Conservation (phyloP, 495 filamentous ascomycete species). For the Tuber borchii region DNA sequence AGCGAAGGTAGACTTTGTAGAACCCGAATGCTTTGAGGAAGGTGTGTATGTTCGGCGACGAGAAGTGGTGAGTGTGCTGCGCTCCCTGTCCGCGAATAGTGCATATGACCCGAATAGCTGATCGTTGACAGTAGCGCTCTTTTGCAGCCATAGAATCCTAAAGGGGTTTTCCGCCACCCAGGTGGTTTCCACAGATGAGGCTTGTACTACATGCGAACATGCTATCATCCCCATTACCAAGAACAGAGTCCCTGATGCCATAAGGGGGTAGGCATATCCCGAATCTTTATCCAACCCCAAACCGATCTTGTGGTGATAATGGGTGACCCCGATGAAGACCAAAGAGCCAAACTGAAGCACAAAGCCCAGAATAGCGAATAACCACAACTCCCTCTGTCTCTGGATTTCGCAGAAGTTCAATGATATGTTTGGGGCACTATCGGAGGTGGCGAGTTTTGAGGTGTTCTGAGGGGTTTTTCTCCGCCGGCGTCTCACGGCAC, state of each 20-base stretch:
- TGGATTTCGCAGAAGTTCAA: conserved; percentile 24
- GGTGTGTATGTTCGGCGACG: conserved; percentile 4
- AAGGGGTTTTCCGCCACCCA: conserved; percentile 17
- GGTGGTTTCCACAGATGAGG: conserved; percentile 33
- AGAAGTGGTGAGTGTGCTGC: conserved; percentile 20
- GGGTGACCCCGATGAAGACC: conserved; percentile 32
- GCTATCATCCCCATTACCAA: conserved; percentile 38
- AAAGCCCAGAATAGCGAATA: conserved; percentile 32
- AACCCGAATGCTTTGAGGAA: background rate
- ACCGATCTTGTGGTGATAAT: conserved; percentile 14
- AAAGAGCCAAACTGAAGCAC: conserved; percentile 34
- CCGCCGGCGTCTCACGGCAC: background rate
- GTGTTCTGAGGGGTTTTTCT: background rate
- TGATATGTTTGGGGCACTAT: conserved; percentile 37
- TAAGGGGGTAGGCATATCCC: conserved; percentile 37
- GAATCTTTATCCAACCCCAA: conserved; percentile 14
- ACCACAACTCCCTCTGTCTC: conserved; percentile 24
- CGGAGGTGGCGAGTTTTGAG: background rate
- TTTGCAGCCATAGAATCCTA: conserved; percentile 39
- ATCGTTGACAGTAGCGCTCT: conserved; percentile 34
- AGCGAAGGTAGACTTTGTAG: background rate
- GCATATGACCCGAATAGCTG: conserved; percentile 40
- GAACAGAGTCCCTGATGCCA: conserved; percentile 37
- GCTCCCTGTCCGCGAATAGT: conserved; percentile 13
- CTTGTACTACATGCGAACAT: conserved; percentile 42